phyloP scores from a whole-genome alignment of 192 early-diverging fungal species.

The Funneliformis mosseae region DNA sequence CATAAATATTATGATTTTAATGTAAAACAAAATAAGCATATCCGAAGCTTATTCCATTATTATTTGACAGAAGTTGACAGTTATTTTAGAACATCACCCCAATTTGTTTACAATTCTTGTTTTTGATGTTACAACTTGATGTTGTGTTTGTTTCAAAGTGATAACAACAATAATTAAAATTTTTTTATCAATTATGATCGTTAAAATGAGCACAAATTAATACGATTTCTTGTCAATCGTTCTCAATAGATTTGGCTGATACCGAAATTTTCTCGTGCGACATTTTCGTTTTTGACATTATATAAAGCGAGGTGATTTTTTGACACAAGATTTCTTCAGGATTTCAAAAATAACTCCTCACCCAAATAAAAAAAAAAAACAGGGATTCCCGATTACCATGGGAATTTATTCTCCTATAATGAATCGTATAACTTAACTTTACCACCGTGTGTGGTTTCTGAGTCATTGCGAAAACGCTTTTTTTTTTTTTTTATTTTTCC shows the following conservation, averaged over 20 bases:
- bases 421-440: not conserved
- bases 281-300: not conserved
- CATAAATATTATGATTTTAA: no score
- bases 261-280: not conserved
- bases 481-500: not conserved
- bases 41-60: no score
- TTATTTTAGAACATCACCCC: not conserved
- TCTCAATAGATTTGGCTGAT: not conserved
- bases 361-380: not conserved
- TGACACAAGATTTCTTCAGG: not conserved
- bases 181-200: not conserved
- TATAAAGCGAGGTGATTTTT: not conserved
- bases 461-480: not conserved
- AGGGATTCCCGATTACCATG: not conserved
- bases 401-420: not conserved
- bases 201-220: not conserved
- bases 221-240: not conserved
- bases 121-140: not conserved
- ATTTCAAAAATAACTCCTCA: not conserved
- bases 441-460: conserved; percentile 6
- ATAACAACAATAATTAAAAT: no score
- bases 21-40: no score
- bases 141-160: not conserved
- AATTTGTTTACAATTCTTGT: not conserved
- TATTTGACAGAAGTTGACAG: not conserved